Base-by-base conservation (phyloP, 148 eudicot species). In the Cornus kousa region DNA sequence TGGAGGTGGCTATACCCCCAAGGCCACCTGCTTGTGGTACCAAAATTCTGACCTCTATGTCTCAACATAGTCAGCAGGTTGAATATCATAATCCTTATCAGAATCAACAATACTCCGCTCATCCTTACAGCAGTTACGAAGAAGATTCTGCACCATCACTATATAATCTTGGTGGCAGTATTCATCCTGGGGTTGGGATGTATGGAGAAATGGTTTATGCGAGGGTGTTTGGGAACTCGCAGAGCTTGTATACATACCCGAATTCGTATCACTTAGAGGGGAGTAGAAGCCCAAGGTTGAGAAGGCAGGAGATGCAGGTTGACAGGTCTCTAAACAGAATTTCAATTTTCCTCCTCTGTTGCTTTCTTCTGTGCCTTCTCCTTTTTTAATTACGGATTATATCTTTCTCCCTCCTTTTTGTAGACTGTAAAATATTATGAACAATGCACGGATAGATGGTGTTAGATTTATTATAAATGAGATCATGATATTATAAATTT, bases 191-290 rank as follows among this genome's bases (percentile, higher is more conserved):
- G 14, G 75, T 86, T 24, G 91, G 89, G 78, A 84, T 92, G 93
- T 86, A 87, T 28, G 98, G 92, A 24, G 98, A 92, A 76, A 85
- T 92, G 93, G 87, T 94, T 17, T 90, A 88, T 71, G 87, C 92
- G 0, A 83, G 93, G 62, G 87, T 90, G 35, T 94, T 88, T 74
- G 93, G 97, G 32, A 87, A 90, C 77, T 87, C 98, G 2, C 85
- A 81, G 75, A 83, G 80, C 31, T 24, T 85, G 66, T 85, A 82
- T 57, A 20, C 93, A 0, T 82, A 85, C 70, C 88, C 89, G 0
- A 90, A 90, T 78, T 84, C 91, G 0, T 85, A 90, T 57, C 79
- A 86, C 65, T 28, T 71, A 5, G 82, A 66, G 11, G 81, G 83
- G 68, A 82, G 70, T 71, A 83, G 78, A 22, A 83, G 76, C 39